phyloP scores from a whole-genome alignment of 345 rosid genomes.

The Salix purpurea region DNA sequence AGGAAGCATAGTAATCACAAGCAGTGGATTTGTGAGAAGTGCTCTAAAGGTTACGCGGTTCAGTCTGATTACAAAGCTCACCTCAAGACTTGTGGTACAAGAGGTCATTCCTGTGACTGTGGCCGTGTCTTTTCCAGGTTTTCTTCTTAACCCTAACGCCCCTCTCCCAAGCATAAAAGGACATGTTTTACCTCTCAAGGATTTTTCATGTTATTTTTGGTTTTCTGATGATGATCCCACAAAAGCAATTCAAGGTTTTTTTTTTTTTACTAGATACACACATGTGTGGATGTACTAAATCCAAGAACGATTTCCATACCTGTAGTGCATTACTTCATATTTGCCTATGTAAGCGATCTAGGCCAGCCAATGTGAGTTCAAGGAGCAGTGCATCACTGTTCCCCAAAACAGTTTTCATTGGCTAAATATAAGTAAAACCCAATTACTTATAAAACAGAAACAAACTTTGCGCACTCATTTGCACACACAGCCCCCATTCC shows the following conservation, averaged over 20 bases:
- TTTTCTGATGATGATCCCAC: neutral
- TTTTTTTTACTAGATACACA: neutral
- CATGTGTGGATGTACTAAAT: slow-evolving; percentile 11
- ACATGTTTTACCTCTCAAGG: neutral
- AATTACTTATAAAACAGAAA: neutral
- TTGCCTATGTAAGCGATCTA: slow-evolving; percentile 15
- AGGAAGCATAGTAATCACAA: slow-evolving; percentile 74
- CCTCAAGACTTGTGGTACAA: slow-evolving; percentile 80
- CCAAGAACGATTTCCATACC: slow-evolving; percentile 31
- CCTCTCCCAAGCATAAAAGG: neutral
- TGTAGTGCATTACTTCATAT: slow-evolving; percentile 4
- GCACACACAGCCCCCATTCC: slow-evolving; percentile 18
- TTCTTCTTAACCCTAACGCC: slow-evolving; percentile 11
- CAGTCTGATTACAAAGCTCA: slow-evolving; percentile 90
- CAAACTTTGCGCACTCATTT: neutral
- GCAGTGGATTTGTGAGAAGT: slow-evolving; percentile 79
- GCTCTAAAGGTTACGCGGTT: slow-evolving; percentile 79
- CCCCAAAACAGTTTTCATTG: slow-evolving; percentile 19
- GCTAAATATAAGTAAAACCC: slow-evolving; percentile 10
- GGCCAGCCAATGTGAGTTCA: slow-evolving; percentile 12
- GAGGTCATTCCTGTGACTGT: slow-evolving; percentile 88
- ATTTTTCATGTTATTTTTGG: neutral
- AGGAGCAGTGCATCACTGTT: slow-evolving; percentile 14
- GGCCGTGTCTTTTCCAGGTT: slow-evolving; percentile 93
- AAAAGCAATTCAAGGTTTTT: neutral